Percentiles rank a stretch among this genome's conserved stretches.
Conservation (phyloP, 306 rosid genomes). For the Dalbergia oliveri region DNA sequence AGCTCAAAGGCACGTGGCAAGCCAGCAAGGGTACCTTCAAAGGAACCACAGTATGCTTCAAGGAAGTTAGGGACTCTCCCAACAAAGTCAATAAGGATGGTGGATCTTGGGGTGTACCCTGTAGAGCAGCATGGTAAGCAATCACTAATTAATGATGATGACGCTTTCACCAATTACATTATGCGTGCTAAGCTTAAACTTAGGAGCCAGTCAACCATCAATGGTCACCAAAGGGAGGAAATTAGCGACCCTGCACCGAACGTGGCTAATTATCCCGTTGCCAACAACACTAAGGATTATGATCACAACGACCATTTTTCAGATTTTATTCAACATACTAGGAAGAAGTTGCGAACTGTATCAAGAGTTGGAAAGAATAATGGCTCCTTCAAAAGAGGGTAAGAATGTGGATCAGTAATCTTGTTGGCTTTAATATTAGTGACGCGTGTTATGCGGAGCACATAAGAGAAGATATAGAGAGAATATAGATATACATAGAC, state of each 20-base stretch:
- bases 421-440: neutral
- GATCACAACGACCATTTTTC: constrained; percentile 49
- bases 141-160: constrained; percentile 27
- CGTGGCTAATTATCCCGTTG: constrained; percentile 24
- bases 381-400: constrained; percentile 46
- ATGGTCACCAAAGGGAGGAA: neutral
- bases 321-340: constrained; percentile 51
- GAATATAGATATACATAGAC: too few species aligned
- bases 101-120: neutral
- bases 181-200: constrained; percentile 30
- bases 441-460: neutral
- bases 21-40: neutral
- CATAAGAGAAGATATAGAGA: too few species aligned
- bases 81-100: neutral
- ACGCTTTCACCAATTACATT: constrained; percentile 45
- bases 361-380: constrained; percentile 43
- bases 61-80: neutral
- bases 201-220: constrained; percentile 31
- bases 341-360: constrained; percentile 50
- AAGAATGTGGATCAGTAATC: neutral
- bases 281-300: constrained; percentile 23
- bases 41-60: neutral
- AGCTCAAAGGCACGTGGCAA: neutral
- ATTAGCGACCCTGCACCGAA: neutral
- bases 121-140: neutral